Base-by-base conservation (phyloP, 139 green algal genomes). In the Coccomyxa sp. region DNA sequence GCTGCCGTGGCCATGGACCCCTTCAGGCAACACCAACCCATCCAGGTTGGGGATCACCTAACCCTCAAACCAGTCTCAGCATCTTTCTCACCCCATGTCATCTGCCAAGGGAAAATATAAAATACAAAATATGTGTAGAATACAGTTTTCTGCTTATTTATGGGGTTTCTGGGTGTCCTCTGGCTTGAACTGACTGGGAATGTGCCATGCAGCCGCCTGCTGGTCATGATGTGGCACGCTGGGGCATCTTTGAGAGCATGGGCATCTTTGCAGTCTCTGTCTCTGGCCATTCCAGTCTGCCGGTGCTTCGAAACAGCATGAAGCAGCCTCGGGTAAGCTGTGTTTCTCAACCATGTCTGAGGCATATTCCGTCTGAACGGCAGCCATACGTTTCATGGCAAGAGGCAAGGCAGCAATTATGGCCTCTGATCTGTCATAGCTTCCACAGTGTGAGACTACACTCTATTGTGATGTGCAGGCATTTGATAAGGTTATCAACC, bases 241-340 rank as follows among this genome's bases (percentile, higher is more conserved):
- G 21, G 79, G 82, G 83, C 32, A 67, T 91, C 45, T 23, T 92
- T 11, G 82, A 86, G 71, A 67, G 82, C 11, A 63, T 91, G 7
- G 90, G 90, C 60, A 93, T 94, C 58, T 94, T 94, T 86, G 88
- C 87, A 0, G 63, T 92, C 13, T 82, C 75, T 58, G 79, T 90
- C 60, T 88, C 85, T 13, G 90, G 86, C 32, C 90, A 94, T 79
- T 86, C 85, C 80, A 87, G 89, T 57, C 84, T 94, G 76, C 90
- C 90, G 16, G 81, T 87, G 16, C 77, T 94, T 68, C 82, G 90
- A 28, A 83, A 82, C 51, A 80, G 79, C 74, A 92, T 93, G 90
- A 77, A 75, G 16, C 58, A 83, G 51, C 89, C 87, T 30, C 78
- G 83, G 83, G 83, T 83, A 10, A 58, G 58, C 27, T 4, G 7